Conservation (phyloP, 768 basidiomycete species). For the Pleurotus citrinopileatus region DNA sequence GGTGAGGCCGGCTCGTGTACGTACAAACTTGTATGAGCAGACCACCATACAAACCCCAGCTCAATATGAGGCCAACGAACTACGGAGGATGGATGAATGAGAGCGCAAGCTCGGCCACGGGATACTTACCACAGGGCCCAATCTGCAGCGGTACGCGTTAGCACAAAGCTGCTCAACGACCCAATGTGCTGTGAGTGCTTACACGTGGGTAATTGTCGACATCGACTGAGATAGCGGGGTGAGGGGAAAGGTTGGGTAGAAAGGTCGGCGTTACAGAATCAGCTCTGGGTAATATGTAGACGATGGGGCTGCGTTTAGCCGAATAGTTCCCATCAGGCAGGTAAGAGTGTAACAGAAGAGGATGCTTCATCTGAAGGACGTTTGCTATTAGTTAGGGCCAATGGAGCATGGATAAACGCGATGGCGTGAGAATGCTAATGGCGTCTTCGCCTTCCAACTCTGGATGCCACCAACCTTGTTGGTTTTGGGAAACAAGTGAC, state of each 20-base stretch:
- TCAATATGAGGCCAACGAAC: neutral
- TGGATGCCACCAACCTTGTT: too few species aligned
- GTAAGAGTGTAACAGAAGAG: neutral
- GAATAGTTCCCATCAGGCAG: conserved; percentile 1
- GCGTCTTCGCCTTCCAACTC: too few species aligned
- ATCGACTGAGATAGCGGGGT: neutral
- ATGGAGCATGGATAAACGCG: neutral
- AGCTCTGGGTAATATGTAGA: neutral
- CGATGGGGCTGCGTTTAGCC: neutral
- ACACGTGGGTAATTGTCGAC: neutral
- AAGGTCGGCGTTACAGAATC: neutral
- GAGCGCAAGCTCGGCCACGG: neutral
- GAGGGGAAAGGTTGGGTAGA: neutral
- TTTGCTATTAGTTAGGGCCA: neutral
- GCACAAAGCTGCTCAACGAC: too few species aligned
- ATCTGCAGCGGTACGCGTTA: neutral
- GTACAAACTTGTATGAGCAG: neutral
- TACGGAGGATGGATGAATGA: neutral
- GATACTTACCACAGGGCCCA: conserved; percentile 2
- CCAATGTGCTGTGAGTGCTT: too few species aligned
- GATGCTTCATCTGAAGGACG: too few species aligned
- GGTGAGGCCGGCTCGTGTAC: neutral
- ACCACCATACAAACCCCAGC: neutral
- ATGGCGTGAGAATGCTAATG: neutral
- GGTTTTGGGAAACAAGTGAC: too few species aligned